Base-by-base conservation (phyloP, 2,329 filamentous ascomycete genomes). In the Dothidotthia symphoricarpi region DNA sequence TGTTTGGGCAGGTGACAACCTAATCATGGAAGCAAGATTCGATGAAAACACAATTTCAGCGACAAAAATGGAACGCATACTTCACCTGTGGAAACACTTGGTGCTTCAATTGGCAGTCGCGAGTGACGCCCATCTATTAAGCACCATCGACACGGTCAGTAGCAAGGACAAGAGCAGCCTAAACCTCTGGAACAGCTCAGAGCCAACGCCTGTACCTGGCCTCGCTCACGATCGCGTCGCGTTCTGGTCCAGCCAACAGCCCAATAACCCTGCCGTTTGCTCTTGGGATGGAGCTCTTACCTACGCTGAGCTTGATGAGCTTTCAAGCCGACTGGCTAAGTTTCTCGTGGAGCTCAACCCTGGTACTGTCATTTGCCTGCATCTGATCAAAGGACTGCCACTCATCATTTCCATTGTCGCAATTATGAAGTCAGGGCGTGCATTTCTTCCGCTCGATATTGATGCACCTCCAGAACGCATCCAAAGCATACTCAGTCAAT, bases 371-470 rank as follows among this genome's bases (percentile, higher is more conserved):
- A 28, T 28, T 28, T 28, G 26, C 26, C 26, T 28, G 26, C 26
- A 28, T 28, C 26, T 28, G 26, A 28, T 13, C 26, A 28, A 28
- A 28, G 26, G 26, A 28, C 26, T 28, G 26, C 26, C 26, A 28
- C 26, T 28, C 10, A 22, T 53, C 15, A 34, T 53, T 6, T 32
- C 44, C 15, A 52, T 56, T 34, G 39, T 52, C 12, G 52, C 41
- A 15, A 36, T 52, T 19, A 35, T 51, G 38, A 56, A 56, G 30
- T 39, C 50, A 6, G 50, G 52, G 12, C 45, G 41, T 19, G 45
- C 48, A 2, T 53, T 51, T 28, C 35, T 50, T 6, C 50, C 57
- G 0, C 25, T 67, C 0, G 61, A 67, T 7, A 49, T 59, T 4
- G 43, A 44, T 0, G 36, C 64, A 0, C 52, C 51, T 1, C 37